These are phyloP conservation scores for Tillandsia leiboldiana DNA, from an alignment of 176 grass and related monocot species.

Conservation along the genomic window DNA sequence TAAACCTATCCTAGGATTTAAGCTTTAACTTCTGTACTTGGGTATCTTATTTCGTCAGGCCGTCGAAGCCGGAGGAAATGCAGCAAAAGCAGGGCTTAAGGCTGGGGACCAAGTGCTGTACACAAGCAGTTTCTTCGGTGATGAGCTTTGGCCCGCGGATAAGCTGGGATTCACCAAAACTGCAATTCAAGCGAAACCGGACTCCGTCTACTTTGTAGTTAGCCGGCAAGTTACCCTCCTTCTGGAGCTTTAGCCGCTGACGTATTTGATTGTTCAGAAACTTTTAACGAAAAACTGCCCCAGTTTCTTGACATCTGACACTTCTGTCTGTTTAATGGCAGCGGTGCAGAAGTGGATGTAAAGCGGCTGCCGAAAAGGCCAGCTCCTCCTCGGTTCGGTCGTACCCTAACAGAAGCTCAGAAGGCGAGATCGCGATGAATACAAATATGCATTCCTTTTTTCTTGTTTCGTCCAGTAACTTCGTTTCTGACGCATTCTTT, in stretches of 20 bases:
- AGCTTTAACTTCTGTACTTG: too few relatives aligned
- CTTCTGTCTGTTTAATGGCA: constrained; percentile 1
- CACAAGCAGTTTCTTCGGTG: constrained; percentile 92
- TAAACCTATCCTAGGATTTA: neutral
- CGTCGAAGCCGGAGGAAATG: constrained; percentile 85
- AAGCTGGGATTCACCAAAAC: constrained; percentile 99
- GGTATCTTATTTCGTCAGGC: constrained; percentile 33
- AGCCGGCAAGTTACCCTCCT: constrained; percentile 41
- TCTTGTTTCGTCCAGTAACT: neutral
- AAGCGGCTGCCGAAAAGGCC: constrained; percentile 77
- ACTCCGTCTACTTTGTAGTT: constrained; percentile 93
- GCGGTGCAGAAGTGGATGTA: constrained; percentile 71
- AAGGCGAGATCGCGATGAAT: constrained; percentile 35
- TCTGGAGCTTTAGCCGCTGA: too few relatives aligned
- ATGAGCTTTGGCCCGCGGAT: constrained; percentile 94
- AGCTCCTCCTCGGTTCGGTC: constrained; percentile 73
- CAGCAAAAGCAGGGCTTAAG: constrained; percentile 64
- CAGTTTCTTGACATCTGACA: neutral
- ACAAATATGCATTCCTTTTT: neutral
- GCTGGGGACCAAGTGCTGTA: constrained; percentile 81
- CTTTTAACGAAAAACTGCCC: too few relatives aligned
- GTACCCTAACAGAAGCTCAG: constrained; percentile 68
- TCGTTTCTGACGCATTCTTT: neutral
- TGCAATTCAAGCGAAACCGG: constrained; percentile 90
- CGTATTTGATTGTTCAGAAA: too few relatives aligned